Conservation (phyloP, 1,284 basidiomycete species). For the Heterobasidion annosum region DNA sequence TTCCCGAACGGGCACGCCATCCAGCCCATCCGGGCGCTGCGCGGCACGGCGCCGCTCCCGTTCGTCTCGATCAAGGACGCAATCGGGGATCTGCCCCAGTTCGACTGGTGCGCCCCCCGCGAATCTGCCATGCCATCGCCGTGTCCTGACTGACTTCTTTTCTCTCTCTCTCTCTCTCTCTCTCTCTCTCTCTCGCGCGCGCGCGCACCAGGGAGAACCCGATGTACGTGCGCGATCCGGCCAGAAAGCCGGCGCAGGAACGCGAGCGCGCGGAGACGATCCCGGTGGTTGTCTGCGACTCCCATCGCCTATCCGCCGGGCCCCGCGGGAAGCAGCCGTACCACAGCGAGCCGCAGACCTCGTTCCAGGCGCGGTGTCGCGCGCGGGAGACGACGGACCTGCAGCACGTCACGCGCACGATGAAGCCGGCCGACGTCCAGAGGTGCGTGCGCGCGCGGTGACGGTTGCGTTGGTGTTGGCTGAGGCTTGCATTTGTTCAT, state of each 20-base stretch:
- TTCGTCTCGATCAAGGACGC: constrained; percentile 57
- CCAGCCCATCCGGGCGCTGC: constrained; percentile 33
- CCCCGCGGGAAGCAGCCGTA: constrained; percentile 25
- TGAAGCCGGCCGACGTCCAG: constrained; percentile 28
- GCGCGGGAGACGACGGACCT: constrained; percentile 31
- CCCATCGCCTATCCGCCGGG: constrained; percentile 31
- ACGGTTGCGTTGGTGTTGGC: not conserved
- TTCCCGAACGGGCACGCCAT: constrained; percentile 31
- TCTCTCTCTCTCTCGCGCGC: not conserved
- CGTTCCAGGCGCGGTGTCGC: constrained; percentile 40
- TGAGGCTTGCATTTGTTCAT: constrained; percentile 17
- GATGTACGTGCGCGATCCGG: constrained; percentile 9
- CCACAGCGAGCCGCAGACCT: constrained; percentile 34
- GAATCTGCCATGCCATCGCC: not conserved
- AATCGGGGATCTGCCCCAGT: constrained; percentile 56
- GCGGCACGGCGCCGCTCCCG: constrained; percentile 41
- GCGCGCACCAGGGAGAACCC: constrained; percentile 30
- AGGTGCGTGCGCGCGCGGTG: constrained; percentile 17
- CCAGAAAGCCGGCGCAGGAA: constrained; percentile 2
- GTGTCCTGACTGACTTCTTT: not conserved
- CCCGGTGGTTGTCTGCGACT: constrained; percentile 11
- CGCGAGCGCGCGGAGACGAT: constrained; percentile 1
- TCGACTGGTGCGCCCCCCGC: constrained; percentile 48
- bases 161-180: not conserved
- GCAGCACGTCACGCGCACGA: constrained; percentile 38